Evolutionary conservation across 2,329 filamentous ascomycete genomes (phyloP).

Genomic region (Colletotrichum melonis): DNA sequence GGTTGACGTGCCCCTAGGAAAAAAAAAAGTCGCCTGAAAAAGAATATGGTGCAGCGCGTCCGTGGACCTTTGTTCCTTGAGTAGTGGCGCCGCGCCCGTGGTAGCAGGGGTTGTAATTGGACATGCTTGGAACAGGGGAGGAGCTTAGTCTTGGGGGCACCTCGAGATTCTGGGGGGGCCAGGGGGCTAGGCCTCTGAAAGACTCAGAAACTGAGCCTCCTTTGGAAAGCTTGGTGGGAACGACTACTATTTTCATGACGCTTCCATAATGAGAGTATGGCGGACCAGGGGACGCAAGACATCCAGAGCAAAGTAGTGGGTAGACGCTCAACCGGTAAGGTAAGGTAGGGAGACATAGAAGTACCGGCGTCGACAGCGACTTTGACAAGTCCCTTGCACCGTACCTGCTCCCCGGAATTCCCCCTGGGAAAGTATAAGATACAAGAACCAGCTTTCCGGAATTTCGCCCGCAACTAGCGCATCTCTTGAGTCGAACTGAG

Average conservation of each 20-base stretch:
- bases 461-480: background rate
- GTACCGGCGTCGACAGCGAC: background rate
- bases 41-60: background rate
- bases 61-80: slow-evolving; percentile 1
- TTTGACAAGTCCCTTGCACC: background rate
- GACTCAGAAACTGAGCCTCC: background rate
- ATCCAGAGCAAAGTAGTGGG: background rate
- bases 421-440: background rate
- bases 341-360: background rate
- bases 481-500: background rate
- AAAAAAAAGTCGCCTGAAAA: slow-evolving; percentile 13
- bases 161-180: background rate
- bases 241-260: background rate
- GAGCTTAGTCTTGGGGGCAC: background rate
- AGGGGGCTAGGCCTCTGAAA: background rate
- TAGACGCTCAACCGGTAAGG: too few species aligned
- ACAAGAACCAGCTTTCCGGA: background rate
- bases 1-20: slow-evolving; percentile 16
- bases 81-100: slow-evolving; percentile 12
- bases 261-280: background rate
- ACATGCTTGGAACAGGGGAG: background rate
- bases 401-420: background rate
- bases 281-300: background rate
- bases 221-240: background rate
- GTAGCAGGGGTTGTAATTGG: slow-evolving; percentile 26